Evolutionary conservation across 2,329 filamentous ascomycete genomes (phyloP).

Genomic region (Monilinia polystroma): DNA sequence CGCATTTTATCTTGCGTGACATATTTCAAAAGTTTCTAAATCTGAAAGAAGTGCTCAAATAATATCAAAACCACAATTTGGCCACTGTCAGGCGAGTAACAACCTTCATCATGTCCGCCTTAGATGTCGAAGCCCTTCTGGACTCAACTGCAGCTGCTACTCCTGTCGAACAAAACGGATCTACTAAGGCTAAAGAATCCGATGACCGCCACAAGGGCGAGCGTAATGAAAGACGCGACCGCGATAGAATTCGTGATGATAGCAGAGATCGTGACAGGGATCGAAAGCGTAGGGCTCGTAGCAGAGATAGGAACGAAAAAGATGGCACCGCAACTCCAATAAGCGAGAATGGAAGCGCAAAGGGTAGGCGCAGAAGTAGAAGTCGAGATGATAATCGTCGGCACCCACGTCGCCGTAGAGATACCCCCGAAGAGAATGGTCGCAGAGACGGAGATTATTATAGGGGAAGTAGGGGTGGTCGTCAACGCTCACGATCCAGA

Average conservation of each 20-base stretch:
- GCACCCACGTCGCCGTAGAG: constrained; percentile 70
- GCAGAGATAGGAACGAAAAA: constrained; percentile 40
- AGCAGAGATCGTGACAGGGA: constrained; percentile 57
- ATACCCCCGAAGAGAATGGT: constrained; percentile 47
- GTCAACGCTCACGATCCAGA: constrained; percentile 67
- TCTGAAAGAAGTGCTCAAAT: too few relatives aligned
- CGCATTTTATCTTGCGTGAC: neutral
- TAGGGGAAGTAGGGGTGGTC: constrained; percentile 50
- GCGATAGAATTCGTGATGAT: constrained; percentile 55
- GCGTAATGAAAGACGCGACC: constrained; percentile 52
- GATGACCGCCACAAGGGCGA: constrained; percentile 58
- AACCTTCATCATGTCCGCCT: constrained; percentile 57
- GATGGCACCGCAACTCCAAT: constrained; percentile 65
- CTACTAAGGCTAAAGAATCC: constrained; percentile 51
- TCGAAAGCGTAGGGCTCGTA: constrained; percentile 43
- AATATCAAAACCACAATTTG: neutral
- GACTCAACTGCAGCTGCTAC: constrained; percentile 74
- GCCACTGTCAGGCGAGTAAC: constrained; percentile 14
- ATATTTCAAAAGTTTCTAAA: too few relatives aligned
- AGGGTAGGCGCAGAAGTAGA: constrained; percentile 76
- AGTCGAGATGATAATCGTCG: constrained; percentile 75
- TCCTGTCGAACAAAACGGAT: constrained; percentile 45
- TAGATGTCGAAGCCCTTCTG: constrained; percentile 87
- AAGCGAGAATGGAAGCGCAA: constrained; percentile 66
- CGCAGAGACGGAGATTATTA: constrained; percentile 67